Conservation (phyloP, 2,329 filamentous ascomycete species). For the Colletotrichum sidae region DNA sequence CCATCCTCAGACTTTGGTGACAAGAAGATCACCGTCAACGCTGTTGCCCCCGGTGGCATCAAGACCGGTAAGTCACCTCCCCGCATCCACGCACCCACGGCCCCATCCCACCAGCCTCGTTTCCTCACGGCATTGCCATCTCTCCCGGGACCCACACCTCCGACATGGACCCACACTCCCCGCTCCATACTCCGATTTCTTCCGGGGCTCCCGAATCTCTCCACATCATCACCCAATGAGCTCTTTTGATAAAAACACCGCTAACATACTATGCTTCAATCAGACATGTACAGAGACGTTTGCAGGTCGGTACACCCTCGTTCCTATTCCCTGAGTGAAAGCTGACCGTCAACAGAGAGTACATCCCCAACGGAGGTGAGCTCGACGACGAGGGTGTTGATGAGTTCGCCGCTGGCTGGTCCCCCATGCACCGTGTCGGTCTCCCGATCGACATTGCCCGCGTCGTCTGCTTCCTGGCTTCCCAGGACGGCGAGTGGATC, state of each 20-base stretch:
- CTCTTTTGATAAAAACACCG: neutral
- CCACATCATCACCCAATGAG: neutral
- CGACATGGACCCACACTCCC: too few relatives aligned
- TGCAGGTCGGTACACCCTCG: slow-evolving; percentile 49
- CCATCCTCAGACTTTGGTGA: slow-evolving; percentile 67
- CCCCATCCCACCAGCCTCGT: too few relatives aligned
- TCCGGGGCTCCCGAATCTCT: too few relatives aligned
- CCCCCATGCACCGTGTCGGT: slow-evolving; percentile 72
- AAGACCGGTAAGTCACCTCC: slow-evolving; percentile 56
- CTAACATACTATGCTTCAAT: neutral
- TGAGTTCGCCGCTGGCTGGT: slow-evolving; percentile 57
- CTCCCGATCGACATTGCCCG: slow-evolving; percentile 76
- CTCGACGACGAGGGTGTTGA: slow-evolving; percentile 70
- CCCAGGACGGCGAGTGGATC: slow-evolving; percentile 59
- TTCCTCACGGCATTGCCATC: too few relatives aligned
- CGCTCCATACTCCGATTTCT: too few relatives aligned
- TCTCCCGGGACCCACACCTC: too few relatives aligned
- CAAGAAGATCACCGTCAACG: slow-evolving; percentile 76
- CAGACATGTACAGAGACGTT: slow-evolving; percentile 74
- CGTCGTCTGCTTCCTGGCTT: slow-evolving; percentile 67
- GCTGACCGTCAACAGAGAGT: slow-evolving; percentile 54
- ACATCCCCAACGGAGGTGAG: slow-evolving; percentile 68
- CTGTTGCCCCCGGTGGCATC: slow-evolving; percentile 74
- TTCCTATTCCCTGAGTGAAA: too few relatives aligned
- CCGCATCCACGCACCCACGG: too few relatives aligned